These are phyloP conservation scores for Aspergillus viridinutans DNA, from an alignment of 2,329 filamentous ascomycete species.

Conservation along the genomic window DNA sequence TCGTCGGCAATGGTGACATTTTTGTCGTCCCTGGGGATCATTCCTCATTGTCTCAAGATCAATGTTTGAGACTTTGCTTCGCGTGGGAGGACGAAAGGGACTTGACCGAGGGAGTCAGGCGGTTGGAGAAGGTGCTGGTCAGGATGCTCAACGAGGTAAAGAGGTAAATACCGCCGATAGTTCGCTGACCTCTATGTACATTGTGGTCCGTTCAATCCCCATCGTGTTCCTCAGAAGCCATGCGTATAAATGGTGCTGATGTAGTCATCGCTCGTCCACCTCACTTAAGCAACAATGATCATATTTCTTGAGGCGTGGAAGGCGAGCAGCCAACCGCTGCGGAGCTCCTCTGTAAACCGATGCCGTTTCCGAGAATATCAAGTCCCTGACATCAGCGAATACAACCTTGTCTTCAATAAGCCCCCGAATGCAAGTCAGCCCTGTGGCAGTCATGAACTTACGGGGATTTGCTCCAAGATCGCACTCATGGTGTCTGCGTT, in stretches of 20 bases:
- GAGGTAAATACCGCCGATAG: neutral
- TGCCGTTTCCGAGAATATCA: no score
- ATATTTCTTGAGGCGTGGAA: no score
- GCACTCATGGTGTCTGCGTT: no score
- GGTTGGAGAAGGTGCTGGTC: neutral
- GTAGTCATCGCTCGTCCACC: neutral
- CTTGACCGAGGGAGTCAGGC: slow-evolving; percentile 8
- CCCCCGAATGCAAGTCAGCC: no score
- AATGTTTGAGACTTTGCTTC: slow-evolving; percentile 13
- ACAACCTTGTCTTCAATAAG: no score
- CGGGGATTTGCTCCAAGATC: no score
- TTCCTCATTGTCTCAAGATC: slow-evolving; percentile 33
- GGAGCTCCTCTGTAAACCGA: no score
- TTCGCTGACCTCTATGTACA: neutral
- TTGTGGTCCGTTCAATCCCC: neutral
- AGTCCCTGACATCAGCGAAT: no score
- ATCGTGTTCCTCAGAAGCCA: neutral
- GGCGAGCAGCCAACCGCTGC: no score
- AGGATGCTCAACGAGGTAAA: neutral
- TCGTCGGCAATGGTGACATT: slow-evolving; percentile 5
- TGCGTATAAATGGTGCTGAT: neutral
- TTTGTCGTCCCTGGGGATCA: slow-evolving; percentile 48
- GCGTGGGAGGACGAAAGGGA: slow-evolving; percentile 14
- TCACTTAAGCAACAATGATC: neutral
- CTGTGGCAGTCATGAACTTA: no score